Conservation (phyloP, 768 basidiomycete genomes). For the Brasilioporus rufonigricans region DNA sequence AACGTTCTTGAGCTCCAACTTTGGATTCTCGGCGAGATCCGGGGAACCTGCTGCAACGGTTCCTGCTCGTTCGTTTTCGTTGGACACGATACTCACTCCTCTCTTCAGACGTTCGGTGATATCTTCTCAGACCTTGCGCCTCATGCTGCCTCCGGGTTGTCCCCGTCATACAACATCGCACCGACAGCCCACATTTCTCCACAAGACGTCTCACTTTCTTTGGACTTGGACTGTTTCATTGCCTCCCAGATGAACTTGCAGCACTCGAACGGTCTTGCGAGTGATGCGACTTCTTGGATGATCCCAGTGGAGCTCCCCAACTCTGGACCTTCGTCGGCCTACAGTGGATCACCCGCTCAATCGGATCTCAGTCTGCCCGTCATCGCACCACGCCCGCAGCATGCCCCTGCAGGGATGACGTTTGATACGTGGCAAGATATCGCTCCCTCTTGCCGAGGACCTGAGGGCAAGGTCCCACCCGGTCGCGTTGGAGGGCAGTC, state of each 20-base stretch:
- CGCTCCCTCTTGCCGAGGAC: not conserved
- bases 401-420: not conserved
- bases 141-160: conserved; percentile 12
- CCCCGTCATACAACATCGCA: conserved; percentile 14
- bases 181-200: conserved; percentile 30
- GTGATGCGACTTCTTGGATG: conserved; percentile 8
- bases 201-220: conserved; percentile 12
- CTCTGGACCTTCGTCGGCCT: conserved; percentile 41
- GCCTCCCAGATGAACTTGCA: conserved; percentile 9
- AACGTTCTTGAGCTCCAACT: conserved; percentile 34
- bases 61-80: not conserved
- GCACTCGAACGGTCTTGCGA: conserved; percentile 3
- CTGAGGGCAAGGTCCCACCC: not conserved
- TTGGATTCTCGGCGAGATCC: conserved; percentile 21
- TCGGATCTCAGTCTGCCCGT: conserved; percentile 30
- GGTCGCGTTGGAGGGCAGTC: not conserved
- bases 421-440: conserved; percentile 25
- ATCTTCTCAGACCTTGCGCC: conserved; percentile 25
- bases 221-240: conserved; percentile 3
- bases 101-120: conserved; percentile 19
- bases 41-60: conserved; percentile 17
- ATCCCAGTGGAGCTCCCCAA: conserved; percentile 16
- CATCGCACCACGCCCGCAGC: conserved; percentile 29
- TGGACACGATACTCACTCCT: not conserved
- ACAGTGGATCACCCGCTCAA: conserved; percentile 41